Evolutionary conservation across 371 early-diverging fungal genomes (phyloP), one percentile per base, ranked within the genome.

Genomic region (Saksenaea oblongispora): DNA sequence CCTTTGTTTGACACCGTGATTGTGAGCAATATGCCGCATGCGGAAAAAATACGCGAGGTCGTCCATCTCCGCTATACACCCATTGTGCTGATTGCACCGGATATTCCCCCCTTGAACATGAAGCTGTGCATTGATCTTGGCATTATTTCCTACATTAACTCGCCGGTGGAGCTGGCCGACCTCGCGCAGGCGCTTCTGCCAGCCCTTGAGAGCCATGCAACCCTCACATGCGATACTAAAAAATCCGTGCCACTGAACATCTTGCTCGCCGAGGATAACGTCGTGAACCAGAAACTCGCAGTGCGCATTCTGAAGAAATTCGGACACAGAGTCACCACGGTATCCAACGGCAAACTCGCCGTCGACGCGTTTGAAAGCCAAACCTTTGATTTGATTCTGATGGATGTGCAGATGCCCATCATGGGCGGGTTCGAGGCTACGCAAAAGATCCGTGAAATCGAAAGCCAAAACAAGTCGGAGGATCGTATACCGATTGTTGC

Each of bases 351-450:
- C 54, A 83, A 86, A 70, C 57, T 86, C 67, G 93, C 91, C 0
- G 87, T 91, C 1, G 91, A 92, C 62, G 82, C 80, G 5, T 88
- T 87, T n/a, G 72, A 84, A 63, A 75, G 67, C 26, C 80, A 80
- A 37, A 62, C 62, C 0, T 92, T 82, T 69, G 89, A 91, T 62
- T 58, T 92, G 62, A 86, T 92, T 41, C 76, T 92, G 56, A 92
- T 92, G 93, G 93, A 92, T 66, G 87, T 91, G 14, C 90, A 91
- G 60, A 88, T 88, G 88, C 89, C 85, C 14, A 80, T 88, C 31
- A 89, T 92, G 89, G 91, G 89, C 51, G 92, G 92, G 5, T 89
- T 90, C 57, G 85, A 87, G 60, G 90, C 92, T 0, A 92, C 92
- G 0, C 86, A 84, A 64, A 78, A 78, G 60, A 93, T 93, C 67